phyloP scores from a whole-genome alignment of 1,284 basidiomycete genomes.

The Coniophora puteana region DNA sequence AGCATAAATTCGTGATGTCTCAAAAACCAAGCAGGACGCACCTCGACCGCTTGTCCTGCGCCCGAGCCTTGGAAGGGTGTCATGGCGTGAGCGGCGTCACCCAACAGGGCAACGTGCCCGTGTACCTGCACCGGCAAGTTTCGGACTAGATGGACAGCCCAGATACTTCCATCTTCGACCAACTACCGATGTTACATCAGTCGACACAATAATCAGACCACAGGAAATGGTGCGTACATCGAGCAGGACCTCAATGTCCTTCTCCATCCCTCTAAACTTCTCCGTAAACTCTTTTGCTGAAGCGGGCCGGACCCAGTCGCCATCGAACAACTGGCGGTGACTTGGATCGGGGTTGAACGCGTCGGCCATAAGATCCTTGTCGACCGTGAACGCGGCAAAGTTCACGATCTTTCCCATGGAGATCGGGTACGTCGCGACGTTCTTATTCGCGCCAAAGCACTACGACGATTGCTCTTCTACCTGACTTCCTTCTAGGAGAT shows the following conservation, averaged over 20 bases:
- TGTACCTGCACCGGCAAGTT: slow-evolving; percentile 36
- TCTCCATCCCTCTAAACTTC: slow-evolving; percentile 25
- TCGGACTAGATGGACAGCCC: slow-evolving; percentile 46
- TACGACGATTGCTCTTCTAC: slow-evolving; percentile 2
- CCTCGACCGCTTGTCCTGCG: slow-evolving; percentile 55
- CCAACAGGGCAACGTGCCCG: slow-evolving; percentile 42
- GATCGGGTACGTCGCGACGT: slow-evolving; percentile 24
- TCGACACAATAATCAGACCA: neutral
- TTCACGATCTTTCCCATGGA: slow-evolving; percentile 28
- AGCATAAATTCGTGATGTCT: neutral
- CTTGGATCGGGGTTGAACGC: slow-evolving; percentile 17
- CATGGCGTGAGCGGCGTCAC: slow-evolving; percentile 59
- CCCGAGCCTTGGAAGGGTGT: slow-evolving; percentile 52
- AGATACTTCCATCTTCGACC: slow-evolving; percentile 36
- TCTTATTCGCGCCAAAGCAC: too few species aligned
- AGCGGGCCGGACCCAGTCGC: slow-evolving; percentile 28
- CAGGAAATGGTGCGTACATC: slow-evolving; percentile 18
- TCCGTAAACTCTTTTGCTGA: slow-evolving; percentile 21
- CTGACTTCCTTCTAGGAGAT: too few species aligned
- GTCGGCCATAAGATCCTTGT: slow-evolving; percentile 22
- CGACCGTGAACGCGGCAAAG: slow-evolving; percentile 27
- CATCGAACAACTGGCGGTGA: slow-evolving; percentile 17
- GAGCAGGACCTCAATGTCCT: slow-evolving; percentile 22
- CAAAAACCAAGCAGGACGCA: slow-evolving; percentile 18
- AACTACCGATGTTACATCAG: slow-evolving; percentile 24